Conservation (phyloP, 192 early-diverging fungal genomes). For the Diversispora epigaea region DNA sequence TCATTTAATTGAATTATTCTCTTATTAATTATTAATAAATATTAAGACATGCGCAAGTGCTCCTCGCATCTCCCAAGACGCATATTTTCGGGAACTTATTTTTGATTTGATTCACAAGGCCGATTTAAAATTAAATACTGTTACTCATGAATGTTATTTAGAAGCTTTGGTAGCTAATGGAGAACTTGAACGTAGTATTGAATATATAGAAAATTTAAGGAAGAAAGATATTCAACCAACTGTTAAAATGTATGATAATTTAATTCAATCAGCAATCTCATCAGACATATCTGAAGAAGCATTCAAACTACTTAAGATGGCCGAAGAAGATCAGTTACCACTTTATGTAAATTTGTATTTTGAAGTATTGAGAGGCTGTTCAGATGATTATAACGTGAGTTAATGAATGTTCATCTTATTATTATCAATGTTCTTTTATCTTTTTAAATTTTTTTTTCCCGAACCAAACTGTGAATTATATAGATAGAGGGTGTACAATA, state of each 20-base stretch:
- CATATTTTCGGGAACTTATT: not conserved
- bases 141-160: constrained; percentile 16
- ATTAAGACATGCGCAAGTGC: not conserved
- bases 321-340: not conserved
- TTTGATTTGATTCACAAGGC: not conserved
- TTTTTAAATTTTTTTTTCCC: not conserved
- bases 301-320: not conserved
- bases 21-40: not conserved
- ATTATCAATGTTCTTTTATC: not conserved
- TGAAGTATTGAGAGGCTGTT: constrained; percentile 3
- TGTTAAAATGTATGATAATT: not conserved
- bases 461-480: not conserved
- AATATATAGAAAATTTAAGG: not conserved
- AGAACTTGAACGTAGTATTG: constrained; percentile 21
- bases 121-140: not conserved
- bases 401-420: not conserved
- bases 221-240: constrained; percentile 7
- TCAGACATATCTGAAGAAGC: not conserved
- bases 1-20: not conserved
- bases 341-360: not conserved
- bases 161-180: constrained; percentile 4
- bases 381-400: constrained; percentile 10
- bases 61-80: not conserved
- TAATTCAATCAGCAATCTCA: not conserved
- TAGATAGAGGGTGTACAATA: constrained; percentile 44